Evolutionary conservation across 768 basidiomycete species (phyloP), one percentile per base, ranked within the genome.

Genomic region (Cytidiella melzeri): DNA sequence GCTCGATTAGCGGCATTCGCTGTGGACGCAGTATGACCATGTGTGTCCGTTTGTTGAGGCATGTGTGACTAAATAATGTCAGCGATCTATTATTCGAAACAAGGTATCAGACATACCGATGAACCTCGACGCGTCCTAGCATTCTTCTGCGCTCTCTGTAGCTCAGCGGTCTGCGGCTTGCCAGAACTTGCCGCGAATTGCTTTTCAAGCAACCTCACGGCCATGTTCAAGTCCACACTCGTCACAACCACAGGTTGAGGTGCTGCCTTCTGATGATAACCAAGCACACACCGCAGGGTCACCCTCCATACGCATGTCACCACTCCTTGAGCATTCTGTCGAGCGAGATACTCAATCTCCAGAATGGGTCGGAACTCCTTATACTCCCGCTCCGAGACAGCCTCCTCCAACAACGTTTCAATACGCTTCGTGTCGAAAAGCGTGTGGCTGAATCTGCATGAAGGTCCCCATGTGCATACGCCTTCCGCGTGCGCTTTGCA

Each of bases 171-270:
- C 20, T 44, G 43, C 1, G 41, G 34, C 21, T 25, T 43, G 11
- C 42, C 43, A 18, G 49, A 15, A 19, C 42, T 48, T 26, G 38
- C 46, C 5, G 52, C 45, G 25, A 53, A 53, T 42, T 53, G 52
- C 20, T 23, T n/a, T 41, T 53, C 52, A 4, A 53, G 34, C 19
- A 53, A 38, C 19, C 46, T 11, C 40, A 53, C 42, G 30, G 52
- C 46, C n/a, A 15, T 15, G 36, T 46, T 46, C 28, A 53, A 19
- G 28, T 47, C 47, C 24, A 30, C 18, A n/a, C 41, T 41, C 3
- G 52, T 53, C 3, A 43, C 52, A 21, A 53, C 46, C 11, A 53
- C 52, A 1, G 52, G 52, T 38, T 53, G 46, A 18, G 52, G 52
- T 41, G 52, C 40, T 21, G 19, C 30, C 34, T 48, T 53, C 46